Evolutionary conservation across 2,329 filamentous ascomycete genomes (phyloP).

Genomic region (Colletotrichum spinosum): DNA sequence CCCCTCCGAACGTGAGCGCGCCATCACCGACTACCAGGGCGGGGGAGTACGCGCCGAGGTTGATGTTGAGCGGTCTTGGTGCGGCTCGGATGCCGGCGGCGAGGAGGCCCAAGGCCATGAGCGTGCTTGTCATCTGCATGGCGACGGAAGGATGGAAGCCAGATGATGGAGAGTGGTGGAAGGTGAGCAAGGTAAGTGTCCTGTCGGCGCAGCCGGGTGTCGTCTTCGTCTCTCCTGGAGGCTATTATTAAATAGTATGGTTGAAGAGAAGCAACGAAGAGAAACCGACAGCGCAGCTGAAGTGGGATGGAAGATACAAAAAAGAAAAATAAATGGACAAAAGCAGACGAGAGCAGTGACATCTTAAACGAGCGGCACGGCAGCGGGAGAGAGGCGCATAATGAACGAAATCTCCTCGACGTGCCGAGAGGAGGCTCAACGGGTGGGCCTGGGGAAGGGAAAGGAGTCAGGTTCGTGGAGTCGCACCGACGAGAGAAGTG

Average conservation of each 20-base stretch:
- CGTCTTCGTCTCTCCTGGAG: slow-evolving; percentile 8
- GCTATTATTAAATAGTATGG: slow-evolving; percentile 26
- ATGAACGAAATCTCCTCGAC: slow-evolving; percentile 29
- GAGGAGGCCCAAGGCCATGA: slow-evolving; percentile 43
- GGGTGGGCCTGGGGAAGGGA: slow-evolving; percentile 8
- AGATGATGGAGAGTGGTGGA: background rate
- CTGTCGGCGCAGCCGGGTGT: slow-evolving; percentile 33
- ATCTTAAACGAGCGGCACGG: slow-evolving; percentile 27
- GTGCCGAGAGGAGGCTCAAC: slow-evolving; percentile 27
- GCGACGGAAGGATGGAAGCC: background rate
- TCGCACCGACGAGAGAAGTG: background rate
- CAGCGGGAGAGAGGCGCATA: slow-evolving; percentile 20
- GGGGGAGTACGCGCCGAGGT: slow-evolving; percentile 49
- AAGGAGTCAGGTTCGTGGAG: slow-evolving; percentile 9
- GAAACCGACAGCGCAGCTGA: slow-evolving; percentile 34
- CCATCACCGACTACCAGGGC: slow-evolving; percentile 52
- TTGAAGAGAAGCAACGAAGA: slow-evolving; percentile 14
- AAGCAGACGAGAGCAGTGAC: slow-evolving; percentile 3
- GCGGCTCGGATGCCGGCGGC: slow-evolving; percentile 43
- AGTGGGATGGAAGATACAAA: background rate
- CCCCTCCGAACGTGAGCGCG: slow-evolving; percentile 59
- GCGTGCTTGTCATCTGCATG: slow-evolving; percentile 30
- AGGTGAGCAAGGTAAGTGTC: background rate
- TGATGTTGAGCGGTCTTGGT: slow-evolving; percentile 49
- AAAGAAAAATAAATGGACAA: slow-evolving; percentile 6